Evolutionary conservation across 805 yeast species (phyloP), one percentile per base, ranked within the genome.

Genomic region (Scheffersomyces lignosus): DNA sequence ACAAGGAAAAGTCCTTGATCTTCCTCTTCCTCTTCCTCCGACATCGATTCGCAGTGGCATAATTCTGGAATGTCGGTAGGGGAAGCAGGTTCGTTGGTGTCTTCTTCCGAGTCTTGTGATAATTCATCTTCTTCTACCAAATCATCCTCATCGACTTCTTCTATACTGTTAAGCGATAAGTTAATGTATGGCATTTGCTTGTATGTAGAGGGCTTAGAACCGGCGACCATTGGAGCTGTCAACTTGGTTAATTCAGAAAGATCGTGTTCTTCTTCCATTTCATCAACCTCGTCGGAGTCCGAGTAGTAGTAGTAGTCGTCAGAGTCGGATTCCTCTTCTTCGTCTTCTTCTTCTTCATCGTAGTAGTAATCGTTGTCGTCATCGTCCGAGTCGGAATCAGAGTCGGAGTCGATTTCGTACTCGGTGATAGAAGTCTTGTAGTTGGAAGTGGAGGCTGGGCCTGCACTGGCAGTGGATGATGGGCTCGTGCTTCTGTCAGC

Each of bases 341-440:
- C 47, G 16, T 48, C 57, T 13, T 45, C 45, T 20, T 56, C 69
- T 5, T 47, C 38, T n/a, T 20, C 56, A 37, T 60, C 60, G 41
- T 60, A 41, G 39, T 37, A 34, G 16, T 49, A 52, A 26, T 36
- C 38, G 7, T 40, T 48, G 3, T 38, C 51, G 4, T 48, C 53
- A 9, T 47, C 48, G 22, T 56, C 60, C n/a, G 28, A 43, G 27
- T 52, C 62, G 5, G 47, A 48, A 29, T 53, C 64, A 10, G 54
- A 49, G 40, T 57, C 64, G 27, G 61, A 55, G 17, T 53, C 64
- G 9, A 64, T 57, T 47, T 67, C 73, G 44, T 64, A 64, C 37
- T 68, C 73, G 29, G 67, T 53, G 17, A 70, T 56, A 9, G 54
- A 52, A 6, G 70, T 60, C 18, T 51, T 56, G 22, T 44, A 47